phyloP scores from a whole-genome alignment of 345 rosid genomes.

The Gossypioides kirkii region DNA sequence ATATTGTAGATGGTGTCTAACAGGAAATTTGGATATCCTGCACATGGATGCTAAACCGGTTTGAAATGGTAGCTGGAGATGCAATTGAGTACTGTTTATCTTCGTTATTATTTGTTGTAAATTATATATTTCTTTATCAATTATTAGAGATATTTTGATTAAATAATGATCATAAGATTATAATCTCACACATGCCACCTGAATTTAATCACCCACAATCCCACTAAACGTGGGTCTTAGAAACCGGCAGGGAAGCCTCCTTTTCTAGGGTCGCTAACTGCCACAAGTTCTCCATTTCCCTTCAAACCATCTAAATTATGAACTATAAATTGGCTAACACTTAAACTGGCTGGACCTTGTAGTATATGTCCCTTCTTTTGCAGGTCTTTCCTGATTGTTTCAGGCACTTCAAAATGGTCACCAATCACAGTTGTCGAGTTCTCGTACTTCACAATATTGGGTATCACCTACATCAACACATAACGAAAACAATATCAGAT shows the following conservation, averaged over 20 bases:
- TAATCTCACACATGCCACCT: too few species aligned
- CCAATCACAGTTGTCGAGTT: slow-evolving; percentile 45
- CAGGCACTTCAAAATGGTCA: slow-evolving; percentile 49
- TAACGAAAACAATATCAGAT: not conserved
- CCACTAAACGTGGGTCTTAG: slow-evolving; percentile 6
- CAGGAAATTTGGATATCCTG: too few species aligned
- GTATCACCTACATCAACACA: slow-evolving; percentile 36
- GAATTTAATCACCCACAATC: not conserved
- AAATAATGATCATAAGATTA: too few species aligned
- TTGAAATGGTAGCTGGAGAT: too few species aligned
- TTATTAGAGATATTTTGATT: too few species aligned
- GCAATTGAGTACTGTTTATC: too few species aligned
- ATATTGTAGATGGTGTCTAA: too few species aligned
- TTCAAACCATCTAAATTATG: slow-evolving; percentile 18
- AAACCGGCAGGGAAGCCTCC: slow-evolving; percentile 66
- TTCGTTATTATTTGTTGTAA: too few species aligned
- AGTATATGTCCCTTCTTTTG: slow-evolving; percentile 47
- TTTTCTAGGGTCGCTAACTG: slow-evolving; percentile 65
- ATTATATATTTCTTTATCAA: too few species aligned
- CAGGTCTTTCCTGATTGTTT: slow-evolving; percentile 32
- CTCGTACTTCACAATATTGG: slow-evolving; percentile 42
- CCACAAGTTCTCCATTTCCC: slow-evolving; percentile 30
- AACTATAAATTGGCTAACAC: slow-evolving; percentile 47
- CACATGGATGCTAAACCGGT: too few species aligned
- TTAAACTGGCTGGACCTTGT: slow-evolving; percentile 32